Base-by-base conservation (phyloP, 768 basidiomycete genomes). In the Paxillus involutus region DNA sequence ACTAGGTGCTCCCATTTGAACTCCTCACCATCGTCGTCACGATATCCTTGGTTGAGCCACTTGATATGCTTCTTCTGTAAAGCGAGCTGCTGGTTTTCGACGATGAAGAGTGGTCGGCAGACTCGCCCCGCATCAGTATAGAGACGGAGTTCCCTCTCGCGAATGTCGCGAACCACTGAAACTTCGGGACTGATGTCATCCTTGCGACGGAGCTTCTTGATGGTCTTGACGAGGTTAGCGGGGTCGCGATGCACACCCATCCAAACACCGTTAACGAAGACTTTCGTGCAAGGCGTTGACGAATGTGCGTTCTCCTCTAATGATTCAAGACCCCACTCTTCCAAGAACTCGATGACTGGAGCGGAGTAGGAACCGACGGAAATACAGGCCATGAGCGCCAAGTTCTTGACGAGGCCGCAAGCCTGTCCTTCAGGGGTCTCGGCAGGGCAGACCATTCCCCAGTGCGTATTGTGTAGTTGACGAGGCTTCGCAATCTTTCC, bases 381-480 rank as follows among this genome's bases (percentile, higher is more conserved):
- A 55, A 98, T 97, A 72, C 94, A 96, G 4, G 96, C 77, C 94
- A 98, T 96, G 60, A 98, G 84, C 0, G 97, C 92, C 53, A 99
- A 75, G 73, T 99, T 98, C 77, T 99, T 98, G 73, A 98, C 97
- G 42, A 98, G 83, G 73, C 97, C 97, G 73, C 97, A 99, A 56
- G 97, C 97, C 71, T 98, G 97, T 44, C 97, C 97, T 84, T 99
- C 97, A 1, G 97, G 97, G 4, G 97, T 99, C 72, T 99, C 97
- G 37, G 97, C 97, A 41, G 97, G 97, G 67, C 97, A 99, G 17
- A 99, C 97, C 97, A 99, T 98, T 36, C 97, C 97, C 97, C 97
- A 99, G 64, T 99, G 97, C 1, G 97, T 98, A 65, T 99, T 99
- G 72, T 99, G 97, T 51, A 99, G 77, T 64, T 99, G 97, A 63